Base-by-base conservation (phyloP, 2,329 filamentous ascomycete genomes). In the Pseudogymnoascus sp. region DNA sequence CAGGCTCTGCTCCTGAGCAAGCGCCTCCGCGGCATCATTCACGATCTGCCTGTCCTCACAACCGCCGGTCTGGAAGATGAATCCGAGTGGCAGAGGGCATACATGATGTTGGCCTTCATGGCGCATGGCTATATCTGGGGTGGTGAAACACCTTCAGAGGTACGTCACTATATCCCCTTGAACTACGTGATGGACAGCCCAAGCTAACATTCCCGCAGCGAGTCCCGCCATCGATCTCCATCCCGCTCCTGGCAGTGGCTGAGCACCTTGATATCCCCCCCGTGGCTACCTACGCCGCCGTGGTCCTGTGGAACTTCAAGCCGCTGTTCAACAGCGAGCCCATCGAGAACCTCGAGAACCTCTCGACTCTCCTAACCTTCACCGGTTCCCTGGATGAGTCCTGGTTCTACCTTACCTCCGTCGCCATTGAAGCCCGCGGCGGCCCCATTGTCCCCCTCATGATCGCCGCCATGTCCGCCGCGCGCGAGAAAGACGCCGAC, bases 291-390 rank as follows among this genome's bases (percentile, higher is more conserved):
- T 99, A 97, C 73, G 91, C 94, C 5, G 90, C 88, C 6, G 80
- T 97, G 3, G 93, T 90, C 67, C 81, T 99, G 27, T 99, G 94
- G 94, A 99, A 99, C 76, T 97, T 92, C 80, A 93, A 92, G 75
- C 90, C 92, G 0, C 82, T 97, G 61, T 97, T 97, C 72, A 77
- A 86, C 64, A 85, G 90, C 65, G 92, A 97, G 74, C 82, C 84
- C 36, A 85, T 94, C 62, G 90, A 95, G 71, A 85, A 86, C 66
- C 81, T 97, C 52, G 87, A 94, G 71, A 97, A 99, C 69, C 82
- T 99, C 62, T 87, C 90, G 40, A 94, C 90, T 1, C 80, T 97
- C 64, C 85, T 87, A 70, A 97, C 94, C 13, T 95, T 97, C 72
- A 97, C 94, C 13, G 94, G 94, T 59, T 92, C 92, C 6, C 80